These are phyloP conservation scores for Hyphodiscus hymeniophilus DNA, from an alignment of 495 filamentous ascomycete genomes.

Conservation along the genomic window DNA sequence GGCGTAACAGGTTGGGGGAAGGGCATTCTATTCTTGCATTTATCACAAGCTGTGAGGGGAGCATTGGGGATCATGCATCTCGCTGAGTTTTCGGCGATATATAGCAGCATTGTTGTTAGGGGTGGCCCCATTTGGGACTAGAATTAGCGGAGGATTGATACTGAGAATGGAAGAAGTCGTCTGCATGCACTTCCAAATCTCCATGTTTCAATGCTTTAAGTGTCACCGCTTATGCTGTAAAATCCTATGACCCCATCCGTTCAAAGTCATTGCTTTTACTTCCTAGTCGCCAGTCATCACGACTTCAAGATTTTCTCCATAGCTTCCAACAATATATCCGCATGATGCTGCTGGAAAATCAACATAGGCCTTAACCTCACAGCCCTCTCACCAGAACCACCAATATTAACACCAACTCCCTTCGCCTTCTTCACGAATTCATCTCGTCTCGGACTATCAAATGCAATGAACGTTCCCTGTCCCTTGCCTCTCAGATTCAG, in stretches of 20 bases:
- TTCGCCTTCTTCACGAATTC: constrained; percentile 77
- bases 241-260: too few relatives aligned
- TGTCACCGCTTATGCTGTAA: too few relatives aligned
- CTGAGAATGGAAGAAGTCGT: too few relatives aligned
- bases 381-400: constrained; percentile 72
- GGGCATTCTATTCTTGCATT: neutral
- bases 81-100: neutral
- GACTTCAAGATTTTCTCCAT: constrained; percentile 68
- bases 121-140: too few relatives aligned
- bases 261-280: too few relatives aligned
- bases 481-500: constrained; percentile 88
- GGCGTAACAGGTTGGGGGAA: neutral
- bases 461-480: constrained; percentile 95
- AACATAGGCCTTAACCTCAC: constrained; percentile 91
- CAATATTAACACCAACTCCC: constrained; percentile 83
- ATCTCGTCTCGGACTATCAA: constrained; percentile 81
- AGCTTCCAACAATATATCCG: constrained; percentile 44
- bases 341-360: constrained; percentile 91
- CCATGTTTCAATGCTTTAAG: too few relatives aligned
- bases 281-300: neutral
- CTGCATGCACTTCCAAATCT: too few relatives aligned
- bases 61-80: neutral
- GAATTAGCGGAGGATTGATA: too few relatives aligned
- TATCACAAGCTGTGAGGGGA: neutral
- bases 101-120: neutral